phyloP scores from a whole-genome alignment of 2,329 filamentous ascomycete species.

The Sporothrix protearum region DNA sequence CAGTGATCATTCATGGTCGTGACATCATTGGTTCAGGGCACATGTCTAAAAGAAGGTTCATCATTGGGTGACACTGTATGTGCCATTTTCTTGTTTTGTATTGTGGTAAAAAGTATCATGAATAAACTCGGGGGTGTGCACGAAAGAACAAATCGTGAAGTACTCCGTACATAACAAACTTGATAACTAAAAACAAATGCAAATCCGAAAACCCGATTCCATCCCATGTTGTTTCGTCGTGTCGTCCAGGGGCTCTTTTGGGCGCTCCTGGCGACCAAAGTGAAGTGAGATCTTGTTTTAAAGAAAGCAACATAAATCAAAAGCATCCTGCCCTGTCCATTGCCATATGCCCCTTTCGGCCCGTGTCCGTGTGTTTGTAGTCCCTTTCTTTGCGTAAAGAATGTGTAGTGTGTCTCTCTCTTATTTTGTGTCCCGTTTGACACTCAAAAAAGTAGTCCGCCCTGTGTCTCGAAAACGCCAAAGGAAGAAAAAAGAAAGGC shows the following conservation, averaged over 20 bases:
- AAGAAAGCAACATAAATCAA: not conserved
- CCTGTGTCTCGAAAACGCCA: not conserved
- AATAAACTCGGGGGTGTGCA: not conserved
- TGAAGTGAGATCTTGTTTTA: not conserved
- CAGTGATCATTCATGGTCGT: not conserved
- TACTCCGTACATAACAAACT: not conserved
- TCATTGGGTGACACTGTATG: not conserved
- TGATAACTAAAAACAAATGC: not conserved
- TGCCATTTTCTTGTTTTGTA: not conserved
- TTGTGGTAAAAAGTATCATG: not conserved
- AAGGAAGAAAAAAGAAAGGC: not conserved
- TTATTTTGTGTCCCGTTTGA: not conserved
- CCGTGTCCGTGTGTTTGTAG: not conserved
- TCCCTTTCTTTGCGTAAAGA: not conserved
- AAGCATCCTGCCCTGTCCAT: not conserved
- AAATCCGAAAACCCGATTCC: not conserved
- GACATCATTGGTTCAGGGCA: not conserved
- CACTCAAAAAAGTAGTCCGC: not conserved
- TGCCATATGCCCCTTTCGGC: not conserved
- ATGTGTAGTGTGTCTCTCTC: not conserved
- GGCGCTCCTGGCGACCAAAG: not conserved
- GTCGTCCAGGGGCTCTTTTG: not conserved
- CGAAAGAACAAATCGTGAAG: not conserved
- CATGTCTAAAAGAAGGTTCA: not conserved
- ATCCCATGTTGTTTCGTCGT: not conserved